These are phyloP conservation scores for Pythium sp. DNA, from an alignment of 352 stramenopile species.

Conservation along the genomic window DNA sequence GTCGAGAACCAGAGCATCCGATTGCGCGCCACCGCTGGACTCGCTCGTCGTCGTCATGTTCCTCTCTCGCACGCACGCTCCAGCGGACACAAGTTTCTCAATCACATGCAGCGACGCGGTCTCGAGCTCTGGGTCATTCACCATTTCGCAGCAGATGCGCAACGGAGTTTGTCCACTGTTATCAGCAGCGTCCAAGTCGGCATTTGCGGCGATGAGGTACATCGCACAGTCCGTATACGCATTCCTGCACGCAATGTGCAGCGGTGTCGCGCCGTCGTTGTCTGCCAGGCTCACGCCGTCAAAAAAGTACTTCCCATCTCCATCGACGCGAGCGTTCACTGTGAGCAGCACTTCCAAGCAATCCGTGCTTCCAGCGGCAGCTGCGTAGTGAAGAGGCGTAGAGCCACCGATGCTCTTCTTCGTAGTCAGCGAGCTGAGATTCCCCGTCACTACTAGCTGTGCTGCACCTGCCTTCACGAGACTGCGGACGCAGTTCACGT, in stretches of 20 bases:
- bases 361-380: slow-evolving; percentile 38
- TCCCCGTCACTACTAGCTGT: not conserved
- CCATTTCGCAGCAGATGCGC: slow-evolving; percentile 42
- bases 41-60: not conserved
- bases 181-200: slow-evolving; percentile 38
- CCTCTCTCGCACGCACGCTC: not conserved
- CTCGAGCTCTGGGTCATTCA: slow-evolving; percentile 34
- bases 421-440: slow-evolving; percentile 15
- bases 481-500: slow-evolving; percentile 22
- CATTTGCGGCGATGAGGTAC: slow-evolving; percentile 63
- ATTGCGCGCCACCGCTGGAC: not conserved
- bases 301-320: slow-evolving; percentile 42
- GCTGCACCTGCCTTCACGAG: slow-evolving; percentile 20
- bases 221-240: slow-evolving; percentile 43
- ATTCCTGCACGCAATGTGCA: slow-evolving; percentile 48
- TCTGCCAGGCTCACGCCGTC: slow-evolving; percentile 47
- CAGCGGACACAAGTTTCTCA: slow-evolving; percentile 10
- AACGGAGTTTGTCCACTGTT: slow-evolving; percentile 30
- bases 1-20: slow-evolving; percentile 35
- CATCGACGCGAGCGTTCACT: slow-evolving; percentile 43
- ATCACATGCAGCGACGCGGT: slow-evolving; percentile 21
- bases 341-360: slow-evolving; percentile 62
- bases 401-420: slow-evolving; percentile 40
- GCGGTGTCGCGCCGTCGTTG: slow-evolving; percentile 47
- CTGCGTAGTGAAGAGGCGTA: slow-evolving; percentile 56